Evolutionary conservation across 352 stramenopile genomes (phyloP), one percentile per base, ranked within the genome.

Genomic region (Globisporangium megalacanthum): DNA sequence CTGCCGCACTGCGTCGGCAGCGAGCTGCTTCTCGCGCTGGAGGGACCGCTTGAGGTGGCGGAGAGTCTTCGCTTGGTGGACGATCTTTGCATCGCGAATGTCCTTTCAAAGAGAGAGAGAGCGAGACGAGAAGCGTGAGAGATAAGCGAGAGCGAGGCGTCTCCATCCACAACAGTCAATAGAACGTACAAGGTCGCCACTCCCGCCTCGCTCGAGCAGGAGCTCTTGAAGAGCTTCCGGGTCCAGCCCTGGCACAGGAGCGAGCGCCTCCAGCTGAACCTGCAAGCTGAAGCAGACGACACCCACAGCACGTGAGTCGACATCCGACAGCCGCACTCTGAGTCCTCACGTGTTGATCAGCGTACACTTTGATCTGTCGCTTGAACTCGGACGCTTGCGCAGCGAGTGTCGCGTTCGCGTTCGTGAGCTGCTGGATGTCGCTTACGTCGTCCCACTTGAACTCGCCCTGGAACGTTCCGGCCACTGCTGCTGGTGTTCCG

Each of bases 31-130:
- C 35, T 88, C 77, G 9, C 69, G 75, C 33, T 90, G 79, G 4
- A 86, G 20, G 0, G 70, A 60, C 17, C 74, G 72, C 58, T 89
- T 91, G 20, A 88, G 49, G 4, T 78, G 58, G 5, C 79, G 76
- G 8, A 92, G 54, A n/a, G 66, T 71, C 57, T 88, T 88, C 1
- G 83, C 83, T 44, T 90, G 80, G 33, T 90, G 78, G 4, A 92
- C 73, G 51, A 92, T 92, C 65, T 92, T 91, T 11, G 73, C 58
- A 47, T 93, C 76, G 7, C 80, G 78, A 53, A 89, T 65, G 58
- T 92, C 78, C 79, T 92, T 56, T 64, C 1, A 54, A 44, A 53
- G 15, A 14, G 19, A 33, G 13, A 14, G 22, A 56, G 13, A 22
- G 19, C 9, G n/a, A 29, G 25, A 29, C 25, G 25, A 29, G 25